These are phyloP conservation scores for Biscogniauxia mediterranea DNA, from an alignment of 2,329 filamentous ascomycete genomes.

Conservation along the genomic window DNA sequence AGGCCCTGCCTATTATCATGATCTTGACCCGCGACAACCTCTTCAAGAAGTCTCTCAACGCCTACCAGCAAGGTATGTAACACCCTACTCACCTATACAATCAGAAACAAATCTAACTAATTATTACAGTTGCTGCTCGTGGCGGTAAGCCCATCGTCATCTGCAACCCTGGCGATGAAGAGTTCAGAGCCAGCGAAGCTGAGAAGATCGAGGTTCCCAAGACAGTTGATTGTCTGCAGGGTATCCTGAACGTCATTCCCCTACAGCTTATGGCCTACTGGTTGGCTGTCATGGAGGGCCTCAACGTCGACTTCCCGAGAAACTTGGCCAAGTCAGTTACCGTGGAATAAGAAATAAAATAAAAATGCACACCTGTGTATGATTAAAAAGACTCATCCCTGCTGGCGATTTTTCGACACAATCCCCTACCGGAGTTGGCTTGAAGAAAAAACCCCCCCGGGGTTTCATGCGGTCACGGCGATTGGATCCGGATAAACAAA, in stretches of 20 bases:
- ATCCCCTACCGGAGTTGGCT: slow-evolving; percentile 23
- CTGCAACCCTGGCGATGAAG: slow-evolving; percentile 85
- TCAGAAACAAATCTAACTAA: slow-evolving; percentile 21
- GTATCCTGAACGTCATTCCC: slow-evolving; percentile 95
- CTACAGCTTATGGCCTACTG: slow-evolving; percentile 98
- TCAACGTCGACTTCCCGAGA: slow-evolving; percentile 97
- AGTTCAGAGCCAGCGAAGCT: slow-evolving; percentile 84
- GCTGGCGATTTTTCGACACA: slow-evolving; percentile 15
- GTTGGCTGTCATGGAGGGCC: slow-evolving; percentile 91
- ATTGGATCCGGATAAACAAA: neutral
- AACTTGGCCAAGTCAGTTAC: slow-evolving; percentile 99
- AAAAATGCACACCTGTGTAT: slow-evolving; percentile 27
- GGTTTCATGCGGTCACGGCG: neutral
- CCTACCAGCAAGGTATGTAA: slow-evolving; percentile 86
- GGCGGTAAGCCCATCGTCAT: slow-evolving; percentile 97
- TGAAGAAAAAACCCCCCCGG: slow-evolving; percentile 15
- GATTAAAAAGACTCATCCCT: slow-evolving; percentile 8
- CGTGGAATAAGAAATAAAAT: slow-evolving; percentile 96
- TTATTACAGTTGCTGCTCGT: slow-evolving; percentile 77
- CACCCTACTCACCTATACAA: neutral
- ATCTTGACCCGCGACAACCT: slow-evolving; percentile 94
- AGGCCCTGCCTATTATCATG: slow-evolving; percentile 99
- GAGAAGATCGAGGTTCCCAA: slow-evolving; percentile 97
- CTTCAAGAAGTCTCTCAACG: slow-evolving; percentile 98
- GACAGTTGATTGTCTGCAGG: slow-evolving; percentile 93